These are phyloP conservation scores for Saitozyma podzolica DNA, from an alignment of 768 basidiomycete genomes.

Conservation along the genomic window DNA sequence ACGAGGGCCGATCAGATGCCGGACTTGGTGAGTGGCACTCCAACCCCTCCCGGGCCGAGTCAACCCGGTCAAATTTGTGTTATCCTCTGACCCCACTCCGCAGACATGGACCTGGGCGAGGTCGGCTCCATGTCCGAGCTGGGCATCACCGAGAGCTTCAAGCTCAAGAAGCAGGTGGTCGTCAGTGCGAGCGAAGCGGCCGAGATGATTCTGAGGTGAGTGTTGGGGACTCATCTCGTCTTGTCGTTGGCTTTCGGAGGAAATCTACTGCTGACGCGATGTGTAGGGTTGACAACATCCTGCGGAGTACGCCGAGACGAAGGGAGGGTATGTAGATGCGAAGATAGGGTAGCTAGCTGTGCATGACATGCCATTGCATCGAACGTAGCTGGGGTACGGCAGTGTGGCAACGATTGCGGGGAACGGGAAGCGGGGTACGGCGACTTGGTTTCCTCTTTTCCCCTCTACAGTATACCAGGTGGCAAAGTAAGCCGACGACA, in stretches of 20 bases:
- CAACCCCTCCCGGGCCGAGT: slow-evolving; percentile 3
- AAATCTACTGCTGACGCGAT: slow-evolving; percentile 5
- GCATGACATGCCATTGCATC: neutral
- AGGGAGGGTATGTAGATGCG: slow-evolving; percentile 60
- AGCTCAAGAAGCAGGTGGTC: slow-evolving; percentile 93
- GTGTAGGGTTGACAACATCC: slow-evolving; percentile 85
- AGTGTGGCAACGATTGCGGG: neutral
- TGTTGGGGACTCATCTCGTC: slow-evolving; percentile 2
- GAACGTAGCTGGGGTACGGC: neutral
- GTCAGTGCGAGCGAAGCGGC: slow-evolving; percentile 92
- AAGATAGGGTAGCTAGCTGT: slow-evolving; percentile 1
- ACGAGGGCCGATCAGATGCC: slow-evolving; percentile 79
- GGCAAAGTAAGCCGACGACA: too few relatives aligned
- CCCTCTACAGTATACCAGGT: neutral
- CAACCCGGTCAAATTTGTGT: neutral
- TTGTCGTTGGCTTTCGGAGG: neutral
- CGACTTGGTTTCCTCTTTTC: neutral
- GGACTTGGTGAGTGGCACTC: slow-evolving; percentile 69
- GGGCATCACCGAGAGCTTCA: slow-evolving; percentile 95
- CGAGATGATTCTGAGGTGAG: slow-evolving; percentile 93
- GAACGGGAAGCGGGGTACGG: neutral
- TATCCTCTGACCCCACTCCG: neutral
- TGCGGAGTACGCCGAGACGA: slow-evolving; percentile 78
- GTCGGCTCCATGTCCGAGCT: slow-evolving; percentile 85
- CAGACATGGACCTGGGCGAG: slow-evolving; percentile 83